Evolutionary conservation across 2,329 filamentous ascomycete species (phyloP).

Genomic region (Ophiostoma piceae): DNA sequence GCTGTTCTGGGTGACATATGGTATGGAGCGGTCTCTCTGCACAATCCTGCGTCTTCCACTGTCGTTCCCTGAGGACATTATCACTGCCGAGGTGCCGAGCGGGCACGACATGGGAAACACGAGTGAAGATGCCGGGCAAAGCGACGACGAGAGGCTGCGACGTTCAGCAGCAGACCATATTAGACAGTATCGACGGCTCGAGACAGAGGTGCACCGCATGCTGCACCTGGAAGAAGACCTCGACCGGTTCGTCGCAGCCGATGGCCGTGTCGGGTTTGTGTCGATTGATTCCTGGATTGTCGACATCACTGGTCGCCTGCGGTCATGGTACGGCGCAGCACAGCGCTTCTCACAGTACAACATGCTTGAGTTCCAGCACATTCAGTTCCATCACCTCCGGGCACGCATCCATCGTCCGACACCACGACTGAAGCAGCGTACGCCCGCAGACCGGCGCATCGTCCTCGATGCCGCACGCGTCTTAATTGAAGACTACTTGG

Average conservation of each 20-base stretch:
- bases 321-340: background rate
- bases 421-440: background rate
- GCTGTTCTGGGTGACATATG: background rate
- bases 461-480: background rate
- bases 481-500: background rate
- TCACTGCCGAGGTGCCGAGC: background rate
- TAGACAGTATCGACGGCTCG: background rate
- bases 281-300: background rate
- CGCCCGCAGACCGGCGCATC: background rate
- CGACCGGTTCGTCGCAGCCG: background rate
- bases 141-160: background rate
- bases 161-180: background rate
- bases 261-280: background rate
- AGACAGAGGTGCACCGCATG: background rate
- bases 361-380: constrained; percentile 2
- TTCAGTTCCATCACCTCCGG: background rate
- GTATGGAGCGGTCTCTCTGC: background rate
- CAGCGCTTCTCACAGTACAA: background rate
- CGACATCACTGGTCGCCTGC: background rate
- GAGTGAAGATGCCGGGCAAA: background rate
- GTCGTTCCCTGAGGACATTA: background rate
- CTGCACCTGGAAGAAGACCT: background rate
- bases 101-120: background rate
- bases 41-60: background rate
- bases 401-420: background rate